A percentile compares a stretch with the other conserved stretches of the same genome.
Conservation (phyloP, 768 basidiomycete genomes). For the Hypsizygus marmoreus region DNA sequence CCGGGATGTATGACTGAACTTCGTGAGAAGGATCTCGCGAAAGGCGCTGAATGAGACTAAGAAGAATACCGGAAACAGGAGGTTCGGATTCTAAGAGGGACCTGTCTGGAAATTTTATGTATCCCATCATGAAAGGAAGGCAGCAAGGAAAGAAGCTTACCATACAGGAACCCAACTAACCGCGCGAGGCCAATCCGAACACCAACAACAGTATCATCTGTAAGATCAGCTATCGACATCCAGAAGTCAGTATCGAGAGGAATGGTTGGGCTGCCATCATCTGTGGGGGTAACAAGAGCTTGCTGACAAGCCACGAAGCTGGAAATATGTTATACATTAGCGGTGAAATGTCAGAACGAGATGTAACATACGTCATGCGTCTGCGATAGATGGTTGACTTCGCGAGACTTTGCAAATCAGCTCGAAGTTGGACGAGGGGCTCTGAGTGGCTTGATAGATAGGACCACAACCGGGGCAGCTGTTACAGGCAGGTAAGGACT, state of each 20-base stretch:
- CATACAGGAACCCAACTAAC: constrained; percentile 54
- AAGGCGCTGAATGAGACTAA: constrained; percentile 46
- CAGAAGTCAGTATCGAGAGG: constrained; percentile 53
- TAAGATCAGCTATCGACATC: constrained; percentile 54
- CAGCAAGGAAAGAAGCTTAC: constrained; percentile 43
- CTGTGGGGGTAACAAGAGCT: constrained; percentile 47
- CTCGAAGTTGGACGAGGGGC: constrained; percentile 37
- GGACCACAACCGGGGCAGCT: constrained; percentile 53
- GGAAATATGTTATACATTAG: constrained; percentile 19
- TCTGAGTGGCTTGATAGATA: constrained; percentile 36
- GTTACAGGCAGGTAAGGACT: constrained; percentile 16
- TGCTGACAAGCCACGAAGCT: constrained; percentile 80
- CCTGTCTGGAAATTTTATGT: constrained; percentile 26
- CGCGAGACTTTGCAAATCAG: constrained; percentile 46
- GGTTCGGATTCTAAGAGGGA: constrained; percentile 25
- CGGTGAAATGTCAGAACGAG: constrained; percentile 2
- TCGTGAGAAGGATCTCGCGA: constrained; percentile 59
- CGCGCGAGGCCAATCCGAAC: constrained; percentile 88
- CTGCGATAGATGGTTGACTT: constrained; percentile 52
- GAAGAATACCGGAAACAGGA: constrained; percentile 34
- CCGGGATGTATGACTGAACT: constrained; percentile 60
- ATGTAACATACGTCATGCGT: constrained; percentile 67
- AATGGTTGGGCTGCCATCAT: constrained; percentile 35
- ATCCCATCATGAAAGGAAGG: not conserved
- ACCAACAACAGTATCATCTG: constrained; percentile 72